A percentile compares a stretch with the other conserved stretches of the same genome.
Conservation (phyloP, 345 rosid species). For the Punica granatum region DNA sequence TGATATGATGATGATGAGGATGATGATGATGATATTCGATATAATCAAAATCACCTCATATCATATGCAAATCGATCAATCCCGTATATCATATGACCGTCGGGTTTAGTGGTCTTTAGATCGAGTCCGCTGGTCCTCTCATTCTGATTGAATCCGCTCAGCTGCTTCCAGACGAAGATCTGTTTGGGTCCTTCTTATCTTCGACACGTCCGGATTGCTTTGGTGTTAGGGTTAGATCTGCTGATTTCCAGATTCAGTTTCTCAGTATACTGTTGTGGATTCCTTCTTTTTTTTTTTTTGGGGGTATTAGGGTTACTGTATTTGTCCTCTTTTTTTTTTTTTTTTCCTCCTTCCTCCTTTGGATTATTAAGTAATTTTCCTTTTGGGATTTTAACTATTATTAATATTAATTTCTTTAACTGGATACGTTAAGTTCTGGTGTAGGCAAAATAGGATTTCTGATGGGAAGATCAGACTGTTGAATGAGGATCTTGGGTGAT, state of each 20-base stretch:
- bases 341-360: too few relatives aligned
- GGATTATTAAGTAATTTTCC: too few relatives aligned
- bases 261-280: not conserved
- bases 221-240: not conserved
- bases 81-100: not conserved
- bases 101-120: constrained; percentile 4
- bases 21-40: too few relatives aligned
- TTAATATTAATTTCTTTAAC: not conserved
- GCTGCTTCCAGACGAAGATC: not conserved
- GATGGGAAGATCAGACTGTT: too few relatives aligned
- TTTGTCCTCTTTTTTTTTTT: too few relatives aligned
- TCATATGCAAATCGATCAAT: not conserved
- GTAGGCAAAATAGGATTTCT: not conserved
- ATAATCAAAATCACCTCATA: not conserved
- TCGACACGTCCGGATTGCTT: not conserved
- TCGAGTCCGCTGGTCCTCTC: not conserved
- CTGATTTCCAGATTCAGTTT: not conserved
- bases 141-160: not conserved
- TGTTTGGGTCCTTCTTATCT: not conserved
- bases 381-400: too few relatives aligned
- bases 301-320: not conserved
- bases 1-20: too few relatives aligned
- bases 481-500: not conserved
- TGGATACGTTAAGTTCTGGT: not conserved
- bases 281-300: too few relatives aligned